Evolutionary conservation across 148 eudicot species (phyloP), one percentile per base, ranked within the genome.

Genomic region (Rhododendron simsii): DNA sequence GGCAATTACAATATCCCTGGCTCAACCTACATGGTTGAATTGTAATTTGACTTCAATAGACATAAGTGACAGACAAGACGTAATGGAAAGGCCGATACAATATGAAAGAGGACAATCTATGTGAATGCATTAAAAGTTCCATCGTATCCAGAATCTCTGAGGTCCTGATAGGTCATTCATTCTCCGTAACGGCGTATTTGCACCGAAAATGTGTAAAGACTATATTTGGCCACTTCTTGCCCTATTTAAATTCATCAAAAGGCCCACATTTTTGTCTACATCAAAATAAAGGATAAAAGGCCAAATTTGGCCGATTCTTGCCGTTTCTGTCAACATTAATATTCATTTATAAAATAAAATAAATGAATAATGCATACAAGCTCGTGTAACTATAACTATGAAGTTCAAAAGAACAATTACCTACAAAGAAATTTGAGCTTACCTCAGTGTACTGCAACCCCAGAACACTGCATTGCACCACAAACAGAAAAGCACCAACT

Each of bases 401-500:
- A 37, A 21, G 5, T 12, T 74, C 23, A 74, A 35, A 3, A 41
- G 61, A 59, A 48, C 59, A 2, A 28, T 65, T 67, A 37, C n/a
- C n/a, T n/a, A n/a, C n/a, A n/a, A n/a, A n/a, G n/a, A n/a, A n/a
- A n/a, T n/a, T n/a, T n/a, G n/a, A n/a, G n/a, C n/a, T n/a, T n/a
- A n/a, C 91, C 92, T 89, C 82, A 83, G 77, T 47, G 86, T 83
- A 84, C 67, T 50, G 83, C 80, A 61, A 79, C 86, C 65, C 78
- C 76, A 59, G n/a, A 26, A 76, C 81, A 41, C 57, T 69, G 80
- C 33, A 39, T 44, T 53, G 35, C 89, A 65, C 55, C 65, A 48
- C 41, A 33, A 51, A 14, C 7, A 30, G 15, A 80, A 67, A 63
- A 47, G 48, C 74, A 53, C 35, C 80, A 80, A 41, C 48, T 41